Evolutionary conservation across 75 land plant genomes (phyloP).

Genomic region (Selaginella tamariscina): DNA sequence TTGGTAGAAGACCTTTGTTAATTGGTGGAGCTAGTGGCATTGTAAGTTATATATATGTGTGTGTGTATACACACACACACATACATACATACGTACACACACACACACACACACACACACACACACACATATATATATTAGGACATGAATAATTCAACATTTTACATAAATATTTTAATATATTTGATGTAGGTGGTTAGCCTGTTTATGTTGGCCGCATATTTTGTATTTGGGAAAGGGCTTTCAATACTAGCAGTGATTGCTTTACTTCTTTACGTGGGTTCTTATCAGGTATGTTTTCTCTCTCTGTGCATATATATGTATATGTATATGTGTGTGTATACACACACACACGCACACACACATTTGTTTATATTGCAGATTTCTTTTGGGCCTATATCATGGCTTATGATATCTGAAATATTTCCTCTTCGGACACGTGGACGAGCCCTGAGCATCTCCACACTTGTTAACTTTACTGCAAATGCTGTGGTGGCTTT

Average conservation of each 20-base stretch:
- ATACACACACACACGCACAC: too few species aligned
- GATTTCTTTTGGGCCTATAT: slow-evolving; percentile 96
- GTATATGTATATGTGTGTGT: too few species aligned
- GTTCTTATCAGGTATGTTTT: slow-evolving; percentile 59
- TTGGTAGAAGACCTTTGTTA: slow-evolving; percentile 82
- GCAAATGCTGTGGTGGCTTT: slow-evolving; percentile 92
- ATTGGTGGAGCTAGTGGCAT: slow-evolving; percentile 80
- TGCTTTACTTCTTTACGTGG: slow-evolving; percentile 62
- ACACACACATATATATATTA: too few species aligned
- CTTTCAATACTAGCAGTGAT: slow-evolving; percentile 48
- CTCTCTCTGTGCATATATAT: too few species aligned
- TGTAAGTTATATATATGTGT: too few species aligned
- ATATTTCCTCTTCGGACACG: slow-evolving; percentile 91
- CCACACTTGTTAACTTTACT: slow-evolving; percentile 78
- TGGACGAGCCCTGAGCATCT: slow-evolving; percentile 84
- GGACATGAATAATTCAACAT: too few species aligned
- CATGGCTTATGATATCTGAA: slow-evolving; percentile 99
- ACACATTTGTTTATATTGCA: too few species aligned
- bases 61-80: too few species aligned
- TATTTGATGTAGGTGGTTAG: slow-evolving; percentile 43
- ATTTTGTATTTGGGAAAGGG: slow-evolving; percentile 37
- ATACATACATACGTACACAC: too few species aligned
- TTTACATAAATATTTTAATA: too few species aligned
- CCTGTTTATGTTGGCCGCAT: slow-evolving; percentile 53
- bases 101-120: too few species aligned